Conservation (phyloP, 192 early-diverging fungal genomes). For the Coemansia sp. region DNA sequence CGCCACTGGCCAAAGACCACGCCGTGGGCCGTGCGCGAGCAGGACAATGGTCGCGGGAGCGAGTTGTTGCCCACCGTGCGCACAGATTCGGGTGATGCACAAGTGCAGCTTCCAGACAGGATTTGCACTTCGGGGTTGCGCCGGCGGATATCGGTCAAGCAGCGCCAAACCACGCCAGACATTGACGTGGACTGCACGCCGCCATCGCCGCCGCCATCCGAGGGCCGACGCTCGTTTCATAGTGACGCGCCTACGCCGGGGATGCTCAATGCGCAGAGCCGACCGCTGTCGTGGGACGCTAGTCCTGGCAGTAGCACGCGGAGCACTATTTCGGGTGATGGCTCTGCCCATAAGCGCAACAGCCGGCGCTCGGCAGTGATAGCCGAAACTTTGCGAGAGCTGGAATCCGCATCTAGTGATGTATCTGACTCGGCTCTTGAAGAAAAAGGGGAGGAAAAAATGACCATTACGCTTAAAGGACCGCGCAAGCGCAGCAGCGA, state of each 20-base stretch:
- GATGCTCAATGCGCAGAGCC: neutral
- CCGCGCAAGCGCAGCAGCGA: conserved; percentile 26
- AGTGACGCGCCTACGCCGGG: neutral
- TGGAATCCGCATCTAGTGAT: conserved; percentile 22
- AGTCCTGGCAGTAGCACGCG: conserved; percentile 29
- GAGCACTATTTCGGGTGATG: conserved; percentile 16
- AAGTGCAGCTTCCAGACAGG: neutral
- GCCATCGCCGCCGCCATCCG: conserved; percentile 22
- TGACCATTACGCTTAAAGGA: conserved; percentile 51
- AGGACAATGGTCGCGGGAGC: neutral
- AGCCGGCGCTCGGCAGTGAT: conserved; percentile 41
- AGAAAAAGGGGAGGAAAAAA: conserved; percentile 29
- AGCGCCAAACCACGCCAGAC: conserved; percentile 37
- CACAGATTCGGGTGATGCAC: conserved; percentile 1
- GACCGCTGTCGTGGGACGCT: neutral
- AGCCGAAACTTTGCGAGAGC: conserved; percentile 35
- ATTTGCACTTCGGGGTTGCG: conserved; percentile 30
- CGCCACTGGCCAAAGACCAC: neutral
- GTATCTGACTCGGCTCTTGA: conserved; percentile 10
- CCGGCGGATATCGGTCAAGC: conserved; percentile 24
- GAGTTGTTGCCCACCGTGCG: no score
- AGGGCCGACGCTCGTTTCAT: conserved; percentile 10
- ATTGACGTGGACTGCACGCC: conserved; percentile 14
- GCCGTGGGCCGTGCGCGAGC: neutral
- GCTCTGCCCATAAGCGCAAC: conserved; percentile 46